Conservation (phyloP, 2,329 filamentous ascomycete species). For the Ophiostoma montium region DNA sequence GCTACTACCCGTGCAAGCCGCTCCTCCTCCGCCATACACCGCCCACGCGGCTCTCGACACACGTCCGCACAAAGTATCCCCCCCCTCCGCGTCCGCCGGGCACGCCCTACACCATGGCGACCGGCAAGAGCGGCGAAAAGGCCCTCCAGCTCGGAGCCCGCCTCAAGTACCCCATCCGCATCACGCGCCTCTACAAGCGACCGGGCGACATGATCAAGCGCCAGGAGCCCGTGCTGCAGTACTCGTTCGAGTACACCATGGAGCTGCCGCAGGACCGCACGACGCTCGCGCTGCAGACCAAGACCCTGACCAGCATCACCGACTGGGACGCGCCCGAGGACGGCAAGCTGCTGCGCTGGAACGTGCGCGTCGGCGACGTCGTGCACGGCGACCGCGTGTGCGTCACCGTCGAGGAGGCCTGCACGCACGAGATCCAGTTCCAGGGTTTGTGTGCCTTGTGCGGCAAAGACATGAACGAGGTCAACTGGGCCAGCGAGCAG, state of each 20-base stretch:
- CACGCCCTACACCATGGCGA: constrained; percentile 6
- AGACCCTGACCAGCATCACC: constrained; percentile 55
- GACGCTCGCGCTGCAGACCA: constrained; percentile 45
- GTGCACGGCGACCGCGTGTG: constrained; percentile 43
- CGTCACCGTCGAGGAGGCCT: constrained; percentile 78
- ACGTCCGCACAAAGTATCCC: constrained; percentile 11
- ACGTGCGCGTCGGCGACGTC: constrained; percentile 51
- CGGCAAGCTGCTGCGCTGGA: constrained; percentile 66
- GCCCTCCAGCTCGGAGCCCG: constrained; percentile 39
- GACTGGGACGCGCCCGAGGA: constrained; percentile 76
- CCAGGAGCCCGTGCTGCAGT: constrained; percentile 68
- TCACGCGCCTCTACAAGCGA: constrained; percentile 68
- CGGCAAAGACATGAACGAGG: constrained; percentile 90
- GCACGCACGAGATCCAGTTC: constrained; percentile 81
- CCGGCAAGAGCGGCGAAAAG: constrained; percentile 15
- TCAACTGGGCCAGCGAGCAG: constrained; percentile 68
- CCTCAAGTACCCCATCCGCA: constrained; percentile 85
- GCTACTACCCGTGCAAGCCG: constrained; percentile 8
- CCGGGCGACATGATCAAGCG: constrained; percentile 62
- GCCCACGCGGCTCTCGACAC: constrained; percentile 7
- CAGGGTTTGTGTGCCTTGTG: constrained; percentile 83
- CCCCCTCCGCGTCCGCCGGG: background rate
- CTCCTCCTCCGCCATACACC: constrained; percentile 7
- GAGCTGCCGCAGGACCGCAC: constrained; percentile 52
- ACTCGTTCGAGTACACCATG: constrained; percentile 70